Conservation (phyloP, 2,329 filamentous ascomycete species). For the Monosporascus sp. region DNA sequence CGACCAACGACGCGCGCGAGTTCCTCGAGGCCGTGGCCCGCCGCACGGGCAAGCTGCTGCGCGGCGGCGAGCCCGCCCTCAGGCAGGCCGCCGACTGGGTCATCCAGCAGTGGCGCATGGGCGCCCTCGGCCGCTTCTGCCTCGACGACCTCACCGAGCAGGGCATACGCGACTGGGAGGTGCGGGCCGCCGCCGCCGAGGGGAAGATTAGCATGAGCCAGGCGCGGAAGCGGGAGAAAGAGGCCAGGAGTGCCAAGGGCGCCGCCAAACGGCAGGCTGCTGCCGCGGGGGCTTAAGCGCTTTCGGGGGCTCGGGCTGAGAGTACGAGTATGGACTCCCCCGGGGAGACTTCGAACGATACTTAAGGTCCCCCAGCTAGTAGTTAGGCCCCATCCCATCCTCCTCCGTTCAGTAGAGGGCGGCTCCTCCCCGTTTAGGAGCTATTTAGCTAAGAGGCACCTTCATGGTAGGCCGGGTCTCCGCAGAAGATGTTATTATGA, state of each 20-base stretch:
- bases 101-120: conserved; percentile 75
- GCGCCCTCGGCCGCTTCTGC: conserved; percentile 69
- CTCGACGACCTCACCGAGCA: conserved; percentile 70
- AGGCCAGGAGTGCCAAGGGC: conserved; percentile 39
- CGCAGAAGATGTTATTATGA: no score
- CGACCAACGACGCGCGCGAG: conserved; percentile 78
- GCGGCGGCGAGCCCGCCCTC: conserved; percentile 65
- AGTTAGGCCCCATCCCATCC: no score
- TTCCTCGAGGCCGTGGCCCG: conserved; percentile 67
- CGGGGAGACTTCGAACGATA: conserved; percentile 1
- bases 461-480: no score
- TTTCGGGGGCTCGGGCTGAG: no score
- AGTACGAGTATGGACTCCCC: no score
- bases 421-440: no score
- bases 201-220: conserved; percentile 59
- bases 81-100: conserved; percentile 75
- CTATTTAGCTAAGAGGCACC: no score
- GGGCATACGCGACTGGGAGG: conserved; percentile 35
- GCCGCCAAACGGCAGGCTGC: conserved; percentile 29
- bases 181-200: conserved; percentile 32
- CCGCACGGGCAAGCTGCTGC: conserved; percentile 69
- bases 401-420: no score
- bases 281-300: conserved; percentile 2
- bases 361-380: no score
- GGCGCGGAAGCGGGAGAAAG: conserved; percentile 62